phyloP scores from a whole-genome alignment of 2,329 filamentous ascomycete genomes.

The Pseudogymnoascus sp. region DNA sequence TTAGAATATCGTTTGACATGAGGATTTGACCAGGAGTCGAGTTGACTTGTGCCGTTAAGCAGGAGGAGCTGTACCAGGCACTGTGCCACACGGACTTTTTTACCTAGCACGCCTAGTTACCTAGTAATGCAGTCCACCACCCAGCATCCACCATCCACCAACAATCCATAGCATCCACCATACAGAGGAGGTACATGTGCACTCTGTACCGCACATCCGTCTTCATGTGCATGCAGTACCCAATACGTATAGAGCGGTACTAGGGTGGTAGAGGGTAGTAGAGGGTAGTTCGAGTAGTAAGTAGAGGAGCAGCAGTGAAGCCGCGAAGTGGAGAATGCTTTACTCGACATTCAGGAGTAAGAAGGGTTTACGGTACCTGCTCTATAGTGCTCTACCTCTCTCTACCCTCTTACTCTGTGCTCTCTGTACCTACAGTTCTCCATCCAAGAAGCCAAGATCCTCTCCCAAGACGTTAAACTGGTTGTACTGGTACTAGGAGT shows the following conservation, averaged over 20 bases:
- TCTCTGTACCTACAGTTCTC: not conserved
- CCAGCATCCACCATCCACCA: not conserved
- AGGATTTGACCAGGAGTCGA: not conserved
- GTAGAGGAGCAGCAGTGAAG: not conserved
- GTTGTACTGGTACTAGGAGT: not conserved
- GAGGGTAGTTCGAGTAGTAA: not conserved
- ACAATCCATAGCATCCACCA: not conserved
- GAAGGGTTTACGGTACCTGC: not conserved
- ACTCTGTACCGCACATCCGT: not conserved
- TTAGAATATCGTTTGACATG: conserved; percentile 1
- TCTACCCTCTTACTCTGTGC: too few species aligned
- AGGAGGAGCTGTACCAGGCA: not conserved
- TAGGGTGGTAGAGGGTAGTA: not conserved
- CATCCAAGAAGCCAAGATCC: not conserved
- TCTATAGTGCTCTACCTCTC: not conserved
- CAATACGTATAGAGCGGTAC: not conserved
- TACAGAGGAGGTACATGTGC: conserved; percentile 2
- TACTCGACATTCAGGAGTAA: not conserved
- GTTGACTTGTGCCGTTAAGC: not conserved
- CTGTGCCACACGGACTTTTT: not conserved
- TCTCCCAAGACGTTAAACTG: not conserved
- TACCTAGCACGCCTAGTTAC: not conserved
- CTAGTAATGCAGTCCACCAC: not conserved
- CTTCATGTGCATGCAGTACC: conserved; percentile 8
- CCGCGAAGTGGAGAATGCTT: not conserved